Evolutionary conservation across 2,329 filamentous ascomycete species (phyloP), one percentile per base, ranked within the genome.

Genomic region (Ambrosiella beaveri): DNA sequence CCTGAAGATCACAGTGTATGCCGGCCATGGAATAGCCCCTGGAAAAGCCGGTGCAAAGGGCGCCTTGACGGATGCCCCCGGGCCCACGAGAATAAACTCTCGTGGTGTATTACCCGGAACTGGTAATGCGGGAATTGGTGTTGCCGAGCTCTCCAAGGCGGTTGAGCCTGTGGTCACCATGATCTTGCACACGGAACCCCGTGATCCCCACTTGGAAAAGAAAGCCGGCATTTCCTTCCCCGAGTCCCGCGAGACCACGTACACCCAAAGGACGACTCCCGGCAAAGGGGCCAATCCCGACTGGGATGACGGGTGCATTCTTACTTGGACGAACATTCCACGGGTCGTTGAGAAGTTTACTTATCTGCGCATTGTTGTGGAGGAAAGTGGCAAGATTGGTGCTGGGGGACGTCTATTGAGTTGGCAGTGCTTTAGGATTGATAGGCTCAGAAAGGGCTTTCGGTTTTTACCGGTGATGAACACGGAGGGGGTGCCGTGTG

Each of bases 181-280:
- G 62, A 85, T 93, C 67, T 70, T 96, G 58, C 88, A 94, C 68
- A 80, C 90, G 13, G 88, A 93, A 66, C 85, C 75, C 61, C 66
- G 69, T 61, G 74, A 69, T 63, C 69, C 63, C 61, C 68, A 61
- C 49, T 65, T 61, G 63, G 64, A 63, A 36, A 61, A 60, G 54
- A 51, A 52, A n/a, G 27, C 64, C 35, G 56, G 61, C 13, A 36
- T 53, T n/a, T 35, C 15, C 27, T 37, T 37, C 15, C 12, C 68
- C 65, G 36, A 66, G 68, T 15, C 63, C 58, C n/a, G 61, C 62
- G 27, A 44, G 57, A 19, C 63, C 74, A 76, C 76, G 49, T 82
- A 77, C 71, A 84, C 84, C 65, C 73, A 74, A 61, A 75, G 75
- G 65, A 84, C 79, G 7, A 71, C 72, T n/a, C 71, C 73, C 19